Conservation (phyloP, 495 filamentous ascomycete genomes). For the Aspergillus nidulans region DNA sequence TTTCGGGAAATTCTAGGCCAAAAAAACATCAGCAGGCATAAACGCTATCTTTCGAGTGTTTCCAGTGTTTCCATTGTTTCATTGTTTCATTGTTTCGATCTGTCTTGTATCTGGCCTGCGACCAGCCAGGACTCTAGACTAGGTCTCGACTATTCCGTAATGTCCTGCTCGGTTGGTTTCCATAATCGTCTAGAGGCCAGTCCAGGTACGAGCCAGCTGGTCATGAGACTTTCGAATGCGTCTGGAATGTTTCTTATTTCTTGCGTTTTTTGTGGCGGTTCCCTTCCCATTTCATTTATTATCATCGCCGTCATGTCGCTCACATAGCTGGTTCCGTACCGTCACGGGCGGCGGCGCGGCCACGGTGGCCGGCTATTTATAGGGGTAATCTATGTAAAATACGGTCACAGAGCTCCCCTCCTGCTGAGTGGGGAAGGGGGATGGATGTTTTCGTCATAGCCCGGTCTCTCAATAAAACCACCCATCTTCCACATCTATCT, state of each 20-base stretch:
- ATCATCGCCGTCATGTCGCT: too few relatives aligned
- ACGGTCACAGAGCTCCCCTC: background rate
- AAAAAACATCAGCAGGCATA: background rate
- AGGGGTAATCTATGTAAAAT: background rate
- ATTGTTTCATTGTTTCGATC: too few relatives aligned
- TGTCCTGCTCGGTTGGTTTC: too few relatives aligned
- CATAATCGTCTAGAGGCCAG: too few relatives aligned
- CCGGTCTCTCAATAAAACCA: slow-evolving; percentile 2
- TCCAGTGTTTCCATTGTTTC: too few relatives aligned
- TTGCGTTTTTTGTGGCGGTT: too few relatives aligned
- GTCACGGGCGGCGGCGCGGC: too few relatives aligned
- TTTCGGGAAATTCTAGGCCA: background rate
- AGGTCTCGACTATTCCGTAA: too few relatives aligned
- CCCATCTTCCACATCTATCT: background rate
- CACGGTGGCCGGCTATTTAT: too few relatives aligned
- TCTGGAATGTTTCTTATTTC: background rate
- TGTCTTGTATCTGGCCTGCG: background rate
- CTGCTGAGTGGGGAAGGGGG: background rate
- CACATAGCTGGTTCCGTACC: slow-evolving; percentile 1
- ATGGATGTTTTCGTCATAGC: slow-evolving; percentile 1
- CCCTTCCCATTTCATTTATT: too few relatives aligned
- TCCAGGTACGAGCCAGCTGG: background rate
- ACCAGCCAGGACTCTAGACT: background rate
- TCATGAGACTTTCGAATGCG: background rate
- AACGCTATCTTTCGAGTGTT: too few relatives aligned